A percentile compares a stretch with the other conserved stretches of the same genome.
Conservation (phyloP, 1,284 basidiomycete genomes). For the Melampsora larici-populina region DNA sequence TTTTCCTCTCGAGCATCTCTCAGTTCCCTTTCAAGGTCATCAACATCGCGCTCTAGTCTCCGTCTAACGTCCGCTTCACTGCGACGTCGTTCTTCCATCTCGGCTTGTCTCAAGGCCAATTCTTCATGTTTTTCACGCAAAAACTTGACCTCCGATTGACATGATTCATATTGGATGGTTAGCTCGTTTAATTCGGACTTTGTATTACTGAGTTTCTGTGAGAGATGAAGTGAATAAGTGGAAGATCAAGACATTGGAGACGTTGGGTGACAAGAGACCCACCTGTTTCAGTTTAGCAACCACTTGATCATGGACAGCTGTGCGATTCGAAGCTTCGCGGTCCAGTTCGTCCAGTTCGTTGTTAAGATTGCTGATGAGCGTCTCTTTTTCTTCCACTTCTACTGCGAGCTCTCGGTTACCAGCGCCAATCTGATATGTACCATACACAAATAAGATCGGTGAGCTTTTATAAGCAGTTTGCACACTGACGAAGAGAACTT, state of each 20-base stretch:
- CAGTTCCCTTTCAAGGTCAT: conserved; percentile 51
- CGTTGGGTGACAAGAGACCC: conserved; percentile 45
- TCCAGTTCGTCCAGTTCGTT: conserved; percentile 57
- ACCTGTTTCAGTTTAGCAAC: conserved; percentile 74
- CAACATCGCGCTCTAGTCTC: conserved; percentile 57
- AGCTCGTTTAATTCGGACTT: conserved; percentile 49
- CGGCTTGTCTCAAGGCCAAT: conserved; percentile 60
- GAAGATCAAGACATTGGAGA: conserved; percentile 36
- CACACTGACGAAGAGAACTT: conserved; percentile 50
- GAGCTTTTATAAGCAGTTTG: not conserved
- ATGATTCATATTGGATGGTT: conserved; percentile 48
- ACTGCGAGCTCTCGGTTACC: conserved; percentile 58
- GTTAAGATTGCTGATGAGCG: conserved; percentile 53
- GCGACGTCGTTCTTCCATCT: conserved; percentile 25
- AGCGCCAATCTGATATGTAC: conserved; percentile 61
- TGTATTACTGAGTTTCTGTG: conserved; percentile 47
- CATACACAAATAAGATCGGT: not conserved
- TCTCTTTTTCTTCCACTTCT: conserved; percentile 58
- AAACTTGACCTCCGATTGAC: conserved; percentile 47
- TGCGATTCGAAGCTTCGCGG: conserved; percentile 65
- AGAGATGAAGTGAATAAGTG: not conserved
- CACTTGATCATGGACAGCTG: conserved; percentile 68
- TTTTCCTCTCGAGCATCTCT: conserved; percentile 51
- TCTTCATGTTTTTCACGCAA: conserved; percentile 65
- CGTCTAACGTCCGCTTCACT: conserved; percentile 45